Base-by-base conservation (phyloP, 2,329 filamentous ascomycete genomes). In the Microdochium bolleyi region DNA sequence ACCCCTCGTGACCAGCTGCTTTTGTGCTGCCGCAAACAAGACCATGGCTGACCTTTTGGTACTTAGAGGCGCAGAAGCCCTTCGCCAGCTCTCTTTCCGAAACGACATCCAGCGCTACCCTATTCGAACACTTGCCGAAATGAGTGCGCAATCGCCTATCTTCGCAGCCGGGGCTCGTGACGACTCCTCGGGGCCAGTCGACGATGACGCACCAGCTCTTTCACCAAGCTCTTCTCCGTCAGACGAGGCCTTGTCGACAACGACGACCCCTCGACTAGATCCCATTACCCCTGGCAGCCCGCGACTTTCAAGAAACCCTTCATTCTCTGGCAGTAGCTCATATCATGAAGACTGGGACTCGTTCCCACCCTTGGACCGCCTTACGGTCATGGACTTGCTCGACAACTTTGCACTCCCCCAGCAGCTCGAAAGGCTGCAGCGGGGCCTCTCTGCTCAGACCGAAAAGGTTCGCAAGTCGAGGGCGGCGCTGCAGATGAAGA, bases 371-470 rank as follows among this genome's bases (percentile, higher is more conserved):
- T 76, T 96, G 24, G 94, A 99, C 67, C 88, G 90, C 51, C 76
- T 99, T 52, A 92, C 88, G 38, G 83, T 97, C 54, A 90, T 99
- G 62, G 94, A 99, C 65, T 79, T 99, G 49, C 81, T 99, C 59
- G 92, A 96, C 71, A 97, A 96, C 67, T 84, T 99, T 57, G 89
- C 92, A 5, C 76, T 99, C 30, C 87, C 91, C 1, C 88, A 95
- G 63, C 88, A 92, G 61, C 79, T 99, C 21, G 94, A 97, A 70
- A 94, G 88, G 73, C 79, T 96, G 58, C 92, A 96, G 64, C 87
- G 82, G 61, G 87, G 88, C 37, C 78, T 97, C 54, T 86, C 86
- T 25, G 82, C 84, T 4, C 92, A 96, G 70, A 92, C 85, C 3
- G 85, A 94, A 60, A 94, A 89, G 69, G 87, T 97, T 30, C 85